These are phyloP conservation scores for Leptographium flavum DNA, from an alignment of 2,329 filamentous ascomycete species.

Conservation along the genomic window DNA sequence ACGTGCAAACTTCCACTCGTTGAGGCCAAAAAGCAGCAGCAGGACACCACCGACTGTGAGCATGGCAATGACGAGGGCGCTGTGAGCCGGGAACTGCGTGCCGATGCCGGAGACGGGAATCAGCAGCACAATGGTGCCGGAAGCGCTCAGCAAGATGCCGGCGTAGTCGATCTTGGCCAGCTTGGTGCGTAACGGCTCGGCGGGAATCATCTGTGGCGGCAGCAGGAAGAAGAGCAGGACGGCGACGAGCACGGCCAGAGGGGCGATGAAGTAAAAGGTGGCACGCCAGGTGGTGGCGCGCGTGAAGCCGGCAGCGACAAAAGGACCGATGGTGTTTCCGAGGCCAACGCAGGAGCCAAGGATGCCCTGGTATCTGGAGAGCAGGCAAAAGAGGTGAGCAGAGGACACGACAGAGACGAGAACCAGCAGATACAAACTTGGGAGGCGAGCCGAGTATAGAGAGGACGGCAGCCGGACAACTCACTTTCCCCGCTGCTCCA, in stretches of 20 bases:
- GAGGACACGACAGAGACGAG: no score
- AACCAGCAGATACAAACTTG: no score
- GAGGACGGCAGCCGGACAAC: no score
- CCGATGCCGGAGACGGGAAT: constrained; percentile 47
- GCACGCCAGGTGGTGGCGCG: not conserved
- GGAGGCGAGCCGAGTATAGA: no score
- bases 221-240: constrained; percentile 30
- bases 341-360: not conserved
- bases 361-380: not conserved
- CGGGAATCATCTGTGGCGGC: constrained; percentile 23
- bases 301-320: constrained; percentile 36
- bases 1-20: constrained; percentile 6
- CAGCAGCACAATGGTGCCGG: constrained; percentile 42
- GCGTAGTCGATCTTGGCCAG: constrained; percentile 42
- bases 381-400: no score
- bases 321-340: constrained; percentile 21
- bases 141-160: constrained; percentile 39
- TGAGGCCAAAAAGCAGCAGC: not conserved
- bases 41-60: constrained; percentile 17
- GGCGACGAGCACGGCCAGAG: constrained; percentile 13
- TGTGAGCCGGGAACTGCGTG: constrained; percentile 39
- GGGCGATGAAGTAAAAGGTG: not conserved
- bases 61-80: constrained; percentile 44
- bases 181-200: constrained; percentile 31
- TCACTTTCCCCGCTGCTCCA: constrained; percentile 45